Base-by-base conservation (phyloP, 1,284 basidiomycete genomes). In the Ganoderma lucidum region DNA sequence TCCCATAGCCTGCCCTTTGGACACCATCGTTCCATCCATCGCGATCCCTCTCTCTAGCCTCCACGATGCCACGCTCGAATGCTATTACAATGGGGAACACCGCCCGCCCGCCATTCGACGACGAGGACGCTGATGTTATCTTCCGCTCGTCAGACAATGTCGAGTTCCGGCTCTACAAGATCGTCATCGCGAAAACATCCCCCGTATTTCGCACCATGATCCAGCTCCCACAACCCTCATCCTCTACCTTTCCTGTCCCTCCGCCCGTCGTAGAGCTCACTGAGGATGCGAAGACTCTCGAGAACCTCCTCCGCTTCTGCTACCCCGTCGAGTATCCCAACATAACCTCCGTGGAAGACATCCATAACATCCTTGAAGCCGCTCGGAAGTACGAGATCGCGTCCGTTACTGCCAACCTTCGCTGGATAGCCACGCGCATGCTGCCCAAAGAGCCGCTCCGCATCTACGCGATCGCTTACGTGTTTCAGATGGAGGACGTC, bases 201-300 rank as follows among this genome's bases (percentile, higher is more conserved):
- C 41, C 65, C 41, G 60, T 70, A 4, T 64, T 71, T 35, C 42
- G 61, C 17, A 67, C 56, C 28, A 61, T 71, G 88, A 28, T 69
- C 51, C 15, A 55, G 32, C 48, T 66, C 28, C 67, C 67, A n/a
- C 19, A 45, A 17, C 35, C 44, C 35, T 32, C 62, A 6, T 87
- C 88, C 9, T 12, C 44, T 19, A 3, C 17, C 30, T 39, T 6
- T 4, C 4, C 9, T 19, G 3, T n/a, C 44, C 14, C 30, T n/a
- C 58, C 64, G n/a, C 66, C 66, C 10, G 58, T 70, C n/a, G 65
- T 73, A 14, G 4, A 37, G 23, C 60, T 71, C 32, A 62, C 69
- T 3, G 89, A 90, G 71, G 84, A 86, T 51, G 76, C 81, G 3
- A 69, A 79, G 35, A 85, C 84, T 0, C 81, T 90, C 45, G 85